phyloP scores from a whole-genome alignment of 768 basidiomycete genomes.

The Russula lepida region DNA sequence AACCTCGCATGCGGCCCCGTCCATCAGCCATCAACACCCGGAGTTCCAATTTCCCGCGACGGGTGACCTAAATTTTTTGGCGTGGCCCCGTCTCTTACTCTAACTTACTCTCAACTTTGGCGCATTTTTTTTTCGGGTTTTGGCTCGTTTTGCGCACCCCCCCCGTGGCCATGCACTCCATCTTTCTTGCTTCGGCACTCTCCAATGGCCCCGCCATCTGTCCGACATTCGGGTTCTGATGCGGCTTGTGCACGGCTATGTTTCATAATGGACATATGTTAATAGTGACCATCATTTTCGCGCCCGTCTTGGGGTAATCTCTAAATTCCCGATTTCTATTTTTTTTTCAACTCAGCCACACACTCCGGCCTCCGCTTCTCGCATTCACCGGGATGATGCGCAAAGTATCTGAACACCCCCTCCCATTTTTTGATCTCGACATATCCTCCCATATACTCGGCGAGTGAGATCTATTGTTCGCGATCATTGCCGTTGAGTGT shows the following conservation, averaged over 20 bases:
- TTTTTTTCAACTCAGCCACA: not conserved
- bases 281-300: not conserved
- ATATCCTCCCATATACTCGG: slow-evolving; percentile 1
- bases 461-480: not conserved
- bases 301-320: not conserved
- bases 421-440: not conserved
- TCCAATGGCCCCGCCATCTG: not conserved
- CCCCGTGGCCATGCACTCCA: not conserved
- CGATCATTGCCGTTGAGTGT: not conserved
- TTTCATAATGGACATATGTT: not conserved
- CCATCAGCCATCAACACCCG: not conserved
- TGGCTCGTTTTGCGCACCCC: not conserved
- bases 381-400: not conserved
- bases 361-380: not conserved
- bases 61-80: not conserved
- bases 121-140: not conserved
- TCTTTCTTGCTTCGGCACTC: not conserved
- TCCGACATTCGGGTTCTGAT: slow-evolving; percentile 15
- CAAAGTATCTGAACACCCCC: not conserved
- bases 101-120: not conserved
- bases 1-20: not conserved
- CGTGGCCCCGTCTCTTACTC: not conserved
- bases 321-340: not conserved
- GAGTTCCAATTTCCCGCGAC: not conserved
- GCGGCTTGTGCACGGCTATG: not conserved